phyloP scores from a whole-genome alignment of 164 flowering plant genomes.

The Paratinospora sagittata region DNA sequence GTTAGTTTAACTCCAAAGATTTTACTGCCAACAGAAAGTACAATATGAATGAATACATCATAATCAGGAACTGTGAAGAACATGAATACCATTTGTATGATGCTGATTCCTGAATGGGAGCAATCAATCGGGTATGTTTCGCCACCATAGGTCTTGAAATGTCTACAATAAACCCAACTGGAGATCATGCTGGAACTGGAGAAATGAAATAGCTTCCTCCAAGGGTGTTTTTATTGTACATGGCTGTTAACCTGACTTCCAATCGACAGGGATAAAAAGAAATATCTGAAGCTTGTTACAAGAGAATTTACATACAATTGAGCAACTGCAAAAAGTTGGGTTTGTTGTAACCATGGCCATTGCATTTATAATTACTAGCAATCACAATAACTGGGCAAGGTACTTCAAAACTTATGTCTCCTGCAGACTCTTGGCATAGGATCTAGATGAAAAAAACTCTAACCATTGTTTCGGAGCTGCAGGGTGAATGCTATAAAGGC shows the following conservation, averaged over 20 bases:
- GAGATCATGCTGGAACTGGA: not conserved
- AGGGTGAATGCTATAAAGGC: conserved; percentile 44
- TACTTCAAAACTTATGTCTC: not conserved
- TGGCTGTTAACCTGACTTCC: not conserved
- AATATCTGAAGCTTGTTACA: not conserved
- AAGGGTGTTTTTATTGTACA: not conserved
- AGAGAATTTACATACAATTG: not conserved
- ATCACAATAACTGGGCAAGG: not conserved
- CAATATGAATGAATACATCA: not conserved
- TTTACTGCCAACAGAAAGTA: not conserved
- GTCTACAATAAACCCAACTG: not conserved
- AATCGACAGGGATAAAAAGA: not conserved
- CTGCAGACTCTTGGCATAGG: not conserved
- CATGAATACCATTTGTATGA: not conserved
- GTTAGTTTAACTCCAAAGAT: not conserved
- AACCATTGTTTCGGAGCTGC: conserved; percentile 53
- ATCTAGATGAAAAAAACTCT: conserved; percentile 23
- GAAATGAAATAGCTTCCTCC: conserved; percentile 1
- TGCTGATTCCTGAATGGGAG: not conserved
- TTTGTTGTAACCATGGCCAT: not conserved
- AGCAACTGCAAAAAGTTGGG: not conserved
- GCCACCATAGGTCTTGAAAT: not conserved
- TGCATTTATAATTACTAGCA: not conserved
- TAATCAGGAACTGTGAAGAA: not conserved
- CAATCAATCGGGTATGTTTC: conserved; percentile 3